A percentile compares a stretch with the other conserved stretches of the same genome.
Evolutionary conservation across 768 basidiomycete species (phyloP).

Genomic region (Panellus pusillus): DNA sequence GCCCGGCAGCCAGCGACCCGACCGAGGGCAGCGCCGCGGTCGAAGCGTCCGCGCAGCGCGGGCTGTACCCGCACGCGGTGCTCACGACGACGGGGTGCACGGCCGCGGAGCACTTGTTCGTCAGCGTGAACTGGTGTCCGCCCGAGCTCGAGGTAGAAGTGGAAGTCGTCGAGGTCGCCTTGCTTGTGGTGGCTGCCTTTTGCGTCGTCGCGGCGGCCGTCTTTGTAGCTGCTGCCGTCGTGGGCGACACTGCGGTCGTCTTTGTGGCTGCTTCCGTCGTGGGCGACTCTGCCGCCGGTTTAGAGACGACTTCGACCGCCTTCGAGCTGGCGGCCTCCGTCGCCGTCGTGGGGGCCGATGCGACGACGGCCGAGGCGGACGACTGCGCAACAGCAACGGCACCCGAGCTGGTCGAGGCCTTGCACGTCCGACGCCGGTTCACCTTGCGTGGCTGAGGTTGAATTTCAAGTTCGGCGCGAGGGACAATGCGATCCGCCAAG

Average conservation of each 20-base stretch:
- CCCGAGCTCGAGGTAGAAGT: slow-evolving; percentile 2
- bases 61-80: slow-evolving; percentile 18
- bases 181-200: neutral
- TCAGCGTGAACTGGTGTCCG: slow-evolving; percentile 12
- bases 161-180: neutral
- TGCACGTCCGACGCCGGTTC: slow-evolving; percentile 11
- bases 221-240: no score
- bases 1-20: slow-evolving; percentile 8
- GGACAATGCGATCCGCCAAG: slow-evolving; percentile 5
- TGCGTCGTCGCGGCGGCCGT: neutral
- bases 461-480: neutral
- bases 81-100: slow-evolving; percentile 15
- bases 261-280: neutral
- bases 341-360: neutral
- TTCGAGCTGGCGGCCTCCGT: neutral
- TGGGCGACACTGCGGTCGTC: neutral
- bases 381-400: neutral
- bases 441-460: neutral
- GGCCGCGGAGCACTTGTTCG: slow-evolving; percentile 15
- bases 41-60: slow-evolving; percentile 13
- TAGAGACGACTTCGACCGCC: no score
- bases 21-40: slow-evolving; percentile 6
- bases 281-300: neutral
- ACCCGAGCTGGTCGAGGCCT: neutral
- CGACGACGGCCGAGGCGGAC: neutral